Conservation (phyloP, 129 eudicot species). For the Scalesia atractyloides region DNA sequence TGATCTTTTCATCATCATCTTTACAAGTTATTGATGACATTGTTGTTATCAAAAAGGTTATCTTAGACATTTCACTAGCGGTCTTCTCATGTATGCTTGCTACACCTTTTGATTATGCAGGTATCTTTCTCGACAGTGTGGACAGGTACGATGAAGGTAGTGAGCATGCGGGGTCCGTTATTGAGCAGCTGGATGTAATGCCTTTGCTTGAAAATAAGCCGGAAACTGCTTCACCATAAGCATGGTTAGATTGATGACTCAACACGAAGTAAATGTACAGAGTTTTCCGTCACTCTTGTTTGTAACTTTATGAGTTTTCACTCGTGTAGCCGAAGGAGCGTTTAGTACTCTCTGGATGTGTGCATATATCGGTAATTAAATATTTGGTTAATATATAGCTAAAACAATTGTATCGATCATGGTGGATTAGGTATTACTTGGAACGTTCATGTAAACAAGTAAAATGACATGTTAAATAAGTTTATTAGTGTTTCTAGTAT, state of each 20-base stretch:
- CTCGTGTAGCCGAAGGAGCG: neutral
- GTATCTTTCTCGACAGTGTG: slow-evolving; percentile 66
- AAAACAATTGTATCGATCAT: neutral
- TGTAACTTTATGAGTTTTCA: neutral
- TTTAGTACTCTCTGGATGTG: neutral
- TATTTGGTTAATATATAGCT: neutral
- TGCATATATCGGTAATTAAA: neutral
- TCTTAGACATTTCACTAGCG: neutral
- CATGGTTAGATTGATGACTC: slow-evolving; percentile 3
- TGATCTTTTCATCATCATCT: neutral
- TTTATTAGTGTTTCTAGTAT: no score
- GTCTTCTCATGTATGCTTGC: neutral
- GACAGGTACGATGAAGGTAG: slow-evolving; percentile 67
- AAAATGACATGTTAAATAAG: neutral
- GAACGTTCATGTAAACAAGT: slow-evolving; percentile 1
- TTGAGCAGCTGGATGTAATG: slow-evolving; percentile 36
- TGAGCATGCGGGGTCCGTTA: slow-evolving; percentile 34
- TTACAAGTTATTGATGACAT: neutral
- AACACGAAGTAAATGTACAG: slow-evolving; percentile 23
- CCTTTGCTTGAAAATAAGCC: slow-evolving; percentile 70
- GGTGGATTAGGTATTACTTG: neutral
- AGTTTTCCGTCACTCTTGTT: slow-evolving; percentile 4
- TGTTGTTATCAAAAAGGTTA: neutral
- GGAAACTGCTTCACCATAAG: slow-evolving; percentile 15
- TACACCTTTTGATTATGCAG: slow-evolving; percentile 38